Conservation (phyloP, 2,329 filamentous ascomycete species). For the Curvularia sp. region DNA sequence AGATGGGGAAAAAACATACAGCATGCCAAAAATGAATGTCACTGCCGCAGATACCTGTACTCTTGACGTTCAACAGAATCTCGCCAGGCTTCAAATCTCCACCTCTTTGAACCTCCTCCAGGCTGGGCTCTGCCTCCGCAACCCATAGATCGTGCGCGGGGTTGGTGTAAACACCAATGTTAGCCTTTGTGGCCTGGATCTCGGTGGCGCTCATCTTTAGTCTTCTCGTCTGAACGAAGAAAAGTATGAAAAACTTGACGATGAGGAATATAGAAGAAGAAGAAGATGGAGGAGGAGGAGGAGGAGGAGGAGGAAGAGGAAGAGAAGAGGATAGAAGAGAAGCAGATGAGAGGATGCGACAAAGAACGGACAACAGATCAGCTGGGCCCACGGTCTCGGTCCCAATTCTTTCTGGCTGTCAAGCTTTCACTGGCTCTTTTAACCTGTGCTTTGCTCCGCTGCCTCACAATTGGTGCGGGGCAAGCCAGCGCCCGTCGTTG, state of each 20-base stretch:
- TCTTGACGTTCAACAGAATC: constrained; percentile 87
- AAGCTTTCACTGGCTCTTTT: constrained; percentile 7
- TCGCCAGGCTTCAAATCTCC: constrained; percentile 79
- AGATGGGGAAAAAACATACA: constrained; percentile 49
- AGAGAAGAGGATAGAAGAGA: background rate
- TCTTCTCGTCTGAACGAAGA: background rate
- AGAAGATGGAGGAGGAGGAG: background rate
- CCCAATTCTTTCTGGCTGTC: constrained; percentile 4
- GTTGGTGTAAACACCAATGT: constrained; percentile 97
- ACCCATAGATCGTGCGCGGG: constrained; percentile 92
- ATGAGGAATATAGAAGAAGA: background rate
- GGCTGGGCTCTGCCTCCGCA: constrained; percentile 74
- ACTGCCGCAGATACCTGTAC: constrained; percentile 94
- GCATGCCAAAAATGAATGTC: constrained; percentile 98
- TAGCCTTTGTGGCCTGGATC: constrained; percentile 71
- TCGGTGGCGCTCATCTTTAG: constrained; percentile 35
- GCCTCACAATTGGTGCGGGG: constrained; percentile 12
- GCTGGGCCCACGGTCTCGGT: constrained; percentile 11
- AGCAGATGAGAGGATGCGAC: background rate
- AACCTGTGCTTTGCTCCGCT: constrained; percentile 11
- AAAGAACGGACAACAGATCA: constrained; percentile 5
- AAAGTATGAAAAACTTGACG: background rate
- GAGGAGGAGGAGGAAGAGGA: background rate
- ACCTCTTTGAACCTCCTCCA: constrained; percentile 74
- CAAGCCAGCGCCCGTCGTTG: constrained; percentile 7